These are phyloP conservation scores for Aegilops tauschii DNA, from an alignment of 176 grass and related monocot genomes.

Conservation along the genomic window DNA sequence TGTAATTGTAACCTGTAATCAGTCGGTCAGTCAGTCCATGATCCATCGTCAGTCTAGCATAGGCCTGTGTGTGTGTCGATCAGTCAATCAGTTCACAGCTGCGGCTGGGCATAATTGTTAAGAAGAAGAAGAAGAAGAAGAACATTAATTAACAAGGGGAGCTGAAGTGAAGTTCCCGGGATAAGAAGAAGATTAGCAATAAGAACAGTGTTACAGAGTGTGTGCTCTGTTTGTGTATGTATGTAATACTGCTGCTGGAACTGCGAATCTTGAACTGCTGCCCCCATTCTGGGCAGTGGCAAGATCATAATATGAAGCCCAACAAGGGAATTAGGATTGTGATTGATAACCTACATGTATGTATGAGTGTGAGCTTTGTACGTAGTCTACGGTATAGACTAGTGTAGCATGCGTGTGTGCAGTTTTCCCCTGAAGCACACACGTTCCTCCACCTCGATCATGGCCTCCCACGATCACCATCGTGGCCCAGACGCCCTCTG, in stretches of 20 bases:
- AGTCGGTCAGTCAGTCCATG: neutral
- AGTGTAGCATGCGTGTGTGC: no score
- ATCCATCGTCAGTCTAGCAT: neutral
- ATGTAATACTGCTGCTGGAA: neutral
- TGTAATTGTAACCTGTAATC: slow-evolving; percentile 15
- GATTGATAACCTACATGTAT: no score
- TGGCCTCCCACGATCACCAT: no score
- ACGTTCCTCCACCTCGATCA: no score
- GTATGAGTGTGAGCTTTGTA: no score
- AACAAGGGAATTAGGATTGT: neutral
- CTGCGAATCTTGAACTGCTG: neutral
- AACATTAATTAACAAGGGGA: neutral
- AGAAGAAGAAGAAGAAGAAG: neutral
- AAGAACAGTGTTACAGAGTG: neutral
- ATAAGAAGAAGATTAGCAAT: neutral
- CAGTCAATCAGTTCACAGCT: no score
- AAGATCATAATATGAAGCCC: neutral
- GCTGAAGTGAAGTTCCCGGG: neutral
- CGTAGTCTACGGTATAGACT: no score
- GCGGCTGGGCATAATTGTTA: neutral
- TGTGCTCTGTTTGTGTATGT: neutral
- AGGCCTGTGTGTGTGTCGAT: neutral
- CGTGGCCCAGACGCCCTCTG: no score
- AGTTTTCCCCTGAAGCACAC: no score
- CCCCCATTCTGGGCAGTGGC: neutral